Evolutionary conservation across 352 stramenopile genomes (phyloP).

Genomic region (Globisporangium canariense): DNA sequence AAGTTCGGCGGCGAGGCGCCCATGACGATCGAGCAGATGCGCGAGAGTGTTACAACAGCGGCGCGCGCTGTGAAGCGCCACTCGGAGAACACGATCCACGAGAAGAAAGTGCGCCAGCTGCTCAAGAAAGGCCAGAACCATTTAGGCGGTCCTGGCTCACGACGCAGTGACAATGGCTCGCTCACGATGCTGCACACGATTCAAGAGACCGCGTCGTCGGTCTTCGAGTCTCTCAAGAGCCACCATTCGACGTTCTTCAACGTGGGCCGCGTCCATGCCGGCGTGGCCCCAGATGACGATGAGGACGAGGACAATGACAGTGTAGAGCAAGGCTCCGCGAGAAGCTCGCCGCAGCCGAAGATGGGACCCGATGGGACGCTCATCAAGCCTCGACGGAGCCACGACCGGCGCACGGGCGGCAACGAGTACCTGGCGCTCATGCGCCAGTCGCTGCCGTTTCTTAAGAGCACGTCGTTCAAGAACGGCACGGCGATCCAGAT

Average conservation of each 20-base stretch:
- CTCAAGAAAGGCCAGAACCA: conserved; percentile 26
- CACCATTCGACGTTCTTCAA: conserved; percentile 7
- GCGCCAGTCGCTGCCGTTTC: conserved; percentile 21
- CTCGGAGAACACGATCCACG: conserved; percentile 30
- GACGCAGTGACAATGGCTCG: not conserved
- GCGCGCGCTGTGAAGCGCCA: conserved; percentile 10
- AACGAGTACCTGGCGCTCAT: conserved; percentile 14
- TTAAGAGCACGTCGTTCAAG: conserved; percentile 42
- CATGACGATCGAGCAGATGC: conserved; percentile 40
- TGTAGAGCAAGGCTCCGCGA: not conserved
- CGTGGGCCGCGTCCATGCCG: conserved; percentile 13
- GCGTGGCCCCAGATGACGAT: not conserved
- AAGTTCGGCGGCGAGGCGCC: conserved; percentile 32
- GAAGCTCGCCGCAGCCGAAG: not conserved
- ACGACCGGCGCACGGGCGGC: conserved; percentile 6
- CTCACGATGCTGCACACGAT: not conserved
- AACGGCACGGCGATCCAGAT: conserved; percentile 51
- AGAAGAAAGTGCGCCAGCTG: conserved; percentile 38
- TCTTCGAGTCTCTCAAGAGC: conserved; percentile 1
- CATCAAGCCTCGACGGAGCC: conserved; percentile 7
- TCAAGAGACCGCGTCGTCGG: not conserved
- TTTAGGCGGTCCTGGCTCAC: not conserved
- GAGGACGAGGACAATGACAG: not conserved
- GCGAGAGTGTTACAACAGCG: conserved; percentile 3
- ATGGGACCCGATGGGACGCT: not conserved